Evolutionary conservation across 1,139 yeast genomes (phyloP), one percentile per base, ranked within the genome.

Genomic region (Protomyces inundatus): DNA sequence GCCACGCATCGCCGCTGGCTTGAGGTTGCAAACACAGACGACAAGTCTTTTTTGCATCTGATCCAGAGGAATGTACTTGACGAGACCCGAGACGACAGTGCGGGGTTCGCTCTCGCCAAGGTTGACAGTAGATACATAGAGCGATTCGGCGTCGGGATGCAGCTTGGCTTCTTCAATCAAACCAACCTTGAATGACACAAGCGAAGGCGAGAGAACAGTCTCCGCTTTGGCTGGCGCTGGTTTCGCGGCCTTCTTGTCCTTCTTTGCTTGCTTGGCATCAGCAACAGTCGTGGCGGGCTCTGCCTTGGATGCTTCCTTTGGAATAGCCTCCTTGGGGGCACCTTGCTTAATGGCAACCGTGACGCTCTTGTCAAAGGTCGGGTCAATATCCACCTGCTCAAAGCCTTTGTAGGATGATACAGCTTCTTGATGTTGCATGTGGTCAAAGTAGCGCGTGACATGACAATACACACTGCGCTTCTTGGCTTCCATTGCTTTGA

Each of bases 131-230:
- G 98, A 91, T 67, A 93, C 96, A 75, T 95, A 95, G 72, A 95
- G 81, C 3, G 97, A 82, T 77, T 95, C 99, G 48, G 98, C 99
- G 75, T 95, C 95, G 68, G 98, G 98, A 78, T 95, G 99, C 77
- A 89, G 90, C 73, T 89, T 82, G 56, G 97, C 97, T 80, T 93
- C 93, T 79, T 91, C 91, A 73, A 95, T 95, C 81, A 86, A 90
- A 57, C 99, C 99, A 67, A 95, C 97, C 74, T 96, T 85, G 77
- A 95, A 84, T 74, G 91, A 97, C 10, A 58, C 46, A n/a, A 87
- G 80, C 39, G 96, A 83, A 67, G 98, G 97, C 10, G 58, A 48
- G 9, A 58, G 23, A 12, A 36, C 52, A 12, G 40, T 50, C 30
- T 51, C 56, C 3, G 53, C 52, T n/a, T 54, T 34, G 3, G 52